Base-by-base conservation (phyloP, 179 eudicot species). In the Drosera spatulata region DNA sequence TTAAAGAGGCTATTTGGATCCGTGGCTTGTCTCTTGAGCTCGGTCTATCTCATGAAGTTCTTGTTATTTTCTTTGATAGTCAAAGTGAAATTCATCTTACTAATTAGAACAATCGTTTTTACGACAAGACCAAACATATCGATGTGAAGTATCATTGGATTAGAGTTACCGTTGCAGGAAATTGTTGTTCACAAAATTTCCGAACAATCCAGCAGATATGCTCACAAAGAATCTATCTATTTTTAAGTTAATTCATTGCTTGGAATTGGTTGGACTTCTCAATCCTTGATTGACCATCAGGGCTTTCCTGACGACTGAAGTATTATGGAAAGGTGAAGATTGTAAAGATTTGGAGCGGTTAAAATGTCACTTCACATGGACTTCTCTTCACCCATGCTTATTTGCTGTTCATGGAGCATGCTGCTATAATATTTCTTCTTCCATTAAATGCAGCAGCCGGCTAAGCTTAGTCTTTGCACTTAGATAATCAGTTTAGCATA, bases 1-100 rank as follows among this genome's bases (percentile, higher is more conserved):
- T 9, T 9, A 53, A 53, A 33, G 60, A 63, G 45, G 59, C 50
- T 6, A 6, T 63, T 8, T 54, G 60, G 53, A 44, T 59, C 3
- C 14, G 22, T 0, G 48, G 48, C 13, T 43, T 59, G 9, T 14
- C 22, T 15, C 3, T 39, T n/a, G 40, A 15, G 38, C n/a, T 46
- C 2, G 51, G 40, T 3, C 7, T 13, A 49, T 2, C 15, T 43
- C 14, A 10, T 6, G 0, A 9, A 0, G 40, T 7, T 7, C 7
- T 0, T 6, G 37, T 45, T 3, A 33, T 59, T 10, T 44, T 42
- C 2, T 43, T 2, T 33, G 53, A 59, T 14, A 59, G 52, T 33
- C 41, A 46, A 9, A 46, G 62, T 44, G 52, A n/a, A 11, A 59
- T 59, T 14, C 9, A 45, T 44, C 33, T 59, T 10, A 48, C 41